phyloP scores from a whole-genome alignment of 768 basidiomycete genomes.

The Amanita molliuscula region DNA sequence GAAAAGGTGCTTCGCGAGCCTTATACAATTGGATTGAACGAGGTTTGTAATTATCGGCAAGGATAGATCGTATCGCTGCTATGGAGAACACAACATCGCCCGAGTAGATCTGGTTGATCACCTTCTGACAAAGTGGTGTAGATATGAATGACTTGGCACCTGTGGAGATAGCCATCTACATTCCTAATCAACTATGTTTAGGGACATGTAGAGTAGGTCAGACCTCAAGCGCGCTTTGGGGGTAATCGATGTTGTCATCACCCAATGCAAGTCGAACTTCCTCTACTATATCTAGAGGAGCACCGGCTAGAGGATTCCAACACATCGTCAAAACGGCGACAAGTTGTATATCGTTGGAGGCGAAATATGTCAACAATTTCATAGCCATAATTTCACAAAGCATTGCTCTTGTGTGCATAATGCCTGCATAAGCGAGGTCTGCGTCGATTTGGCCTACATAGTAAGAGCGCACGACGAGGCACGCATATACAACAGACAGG shows the following conservation, averaged over 20 bases:
- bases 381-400: conserved; percentile 86
- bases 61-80: conserved; percentile 55
- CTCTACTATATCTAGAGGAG: conserved; percentile 52
- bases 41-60: conserved; percentile 86
- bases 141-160: conserved; percentile 77
- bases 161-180: conserved; percentile 82
- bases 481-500: conserved; percentile 64
- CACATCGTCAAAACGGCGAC: conserved; percentile 69
- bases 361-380: conserved; percentile 72
- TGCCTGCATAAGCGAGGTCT: conserved; percentile 68
- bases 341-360: conserved; percentile 65
- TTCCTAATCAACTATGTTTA: not conserved
- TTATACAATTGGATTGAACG: conserved; percentile 68
- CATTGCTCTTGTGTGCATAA: conserved; percentile 58
- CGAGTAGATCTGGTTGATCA: conserved; percentile 79
- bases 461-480: conserved; percentile 69
- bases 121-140: conserved; percentile 74
- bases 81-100: conserved; percentile 67
- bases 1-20: conserved; percentile 51
- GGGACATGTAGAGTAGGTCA: conserved; percentile 13
- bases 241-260: conserved; percentile 54
- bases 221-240: conserved; percentile 83
- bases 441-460: conserved; percentile 61
- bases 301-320: conserved; percentile 82
- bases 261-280: conserved; percentile 51